phyloP scores from a whole-genome alignment of 352 stramenopile species.

The Hyaloperonospora brassicae region DNA sequence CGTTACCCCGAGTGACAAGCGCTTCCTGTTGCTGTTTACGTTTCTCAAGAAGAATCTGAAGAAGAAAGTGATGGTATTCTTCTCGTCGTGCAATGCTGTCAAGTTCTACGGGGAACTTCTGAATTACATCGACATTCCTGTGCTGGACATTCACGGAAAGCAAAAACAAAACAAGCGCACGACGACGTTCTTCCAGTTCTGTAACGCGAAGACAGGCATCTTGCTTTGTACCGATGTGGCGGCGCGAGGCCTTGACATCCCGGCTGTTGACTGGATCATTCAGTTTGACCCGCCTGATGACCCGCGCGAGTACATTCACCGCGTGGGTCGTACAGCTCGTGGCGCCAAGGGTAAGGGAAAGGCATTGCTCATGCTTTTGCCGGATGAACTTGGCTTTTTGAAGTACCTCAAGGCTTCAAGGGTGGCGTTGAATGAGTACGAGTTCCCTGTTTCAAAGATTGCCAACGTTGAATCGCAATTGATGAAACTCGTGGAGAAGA shows the following conservation, averaged over 20 bases:
- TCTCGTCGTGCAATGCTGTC: slow-evolving; percentile 90
- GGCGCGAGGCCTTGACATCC: slow-evolving; percentile 95
- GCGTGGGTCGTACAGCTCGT: slow-evolving; percentile 80
- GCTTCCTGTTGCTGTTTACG: slow-evolving; percentile 98
- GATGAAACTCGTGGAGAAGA: slow-evolving; percentile 97
- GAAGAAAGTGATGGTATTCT: slow-evolving; percentile 98
- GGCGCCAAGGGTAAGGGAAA: slow-evolving; percentile 87
- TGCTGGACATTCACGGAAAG: slow-evolving; percentile 98
- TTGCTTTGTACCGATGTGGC: slow-evolving; percentile 98
- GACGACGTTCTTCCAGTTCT: slow-evolving; percentile 99
- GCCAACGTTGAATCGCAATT: slow-evolving; percentile 96
- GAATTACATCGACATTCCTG: slow-evolving; percentile 99
- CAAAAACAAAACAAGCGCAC: slow-evolving; percentile 99
- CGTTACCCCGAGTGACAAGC: slow-evolving; percentile 94
- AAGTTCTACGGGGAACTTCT: slow-evolving; percentile 99
- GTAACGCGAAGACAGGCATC: slow-evolving; percentile 93
- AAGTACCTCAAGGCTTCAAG: slow-evolving; percentile 97
- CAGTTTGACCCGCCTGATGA: slow-evolving; percentile 98
- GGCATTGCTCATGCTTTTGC: slow-evolving; percentile 96
- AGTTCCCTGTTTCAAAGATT: slow-evolving; percentile 96
- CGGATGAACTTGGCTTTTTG: slow-evolving; percentile 96
- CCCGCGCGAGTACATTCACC: slow-evolving; percentile 97
- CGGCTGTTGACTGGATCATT: slow-evolving; percentile 98
- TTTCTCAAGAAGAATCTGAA: slow-evolving; percentile 99
- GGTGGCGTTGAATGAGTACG: slow-evolving; percentile 98